phyloP scores from a whole-genome alignment of 345 rosid genomes.

The Arabis hirsuta region DNA sequence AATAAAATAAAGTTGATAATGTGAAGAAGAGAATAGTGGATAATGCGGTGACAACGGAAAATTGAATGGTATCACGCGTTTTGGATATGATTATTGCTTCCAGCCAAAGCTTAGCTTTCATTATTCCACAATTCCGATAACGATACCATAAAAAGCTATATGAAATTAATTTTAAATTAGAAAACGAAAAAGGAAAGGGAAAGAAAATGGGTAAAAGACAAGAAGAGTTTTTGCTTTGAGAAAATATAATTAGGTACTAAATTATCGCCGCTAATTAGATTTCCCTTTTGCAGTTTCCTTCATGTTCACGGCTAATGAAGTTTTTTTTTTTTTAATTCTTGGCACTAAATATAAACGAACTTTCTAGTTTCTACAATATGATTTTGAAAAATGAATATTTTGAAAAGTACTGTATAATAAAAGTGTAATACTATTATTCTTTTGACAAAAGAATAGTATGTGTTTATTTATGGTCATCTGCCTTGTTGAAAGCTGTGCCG shows the following conservation, averaged over 20 bases:
- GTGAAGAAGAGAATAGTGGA: conserved; percentile 18
- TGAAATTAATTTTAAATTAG: neutral
- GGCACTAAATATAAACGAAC: neutral
- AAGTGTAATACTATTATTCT: no score
- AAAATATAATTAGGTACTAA: conserved; percentile 21
- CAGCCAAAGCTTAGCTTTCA: conserved; percentile 48
- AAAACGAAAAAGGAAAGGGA: neutral
- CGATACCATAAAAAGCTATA: conserved; percentile 20
- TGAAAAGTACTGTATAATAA: no score
- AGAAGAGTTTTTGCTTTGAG: neutral
- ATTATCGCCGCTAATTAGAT: conserved; percentile 33
- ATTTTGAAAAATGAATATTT: neutral
- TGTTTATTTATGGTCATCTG: conserved; percentile 1
- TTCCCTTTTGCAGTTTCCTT: conserved; percentile 31
- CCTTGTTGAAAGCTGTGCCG: conserved; percentile 36
- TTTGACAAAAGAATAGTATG: conserved; percentile 1
- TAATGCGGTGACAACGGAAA: conserved; percentile 29
- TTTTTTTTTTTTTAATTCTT: neutral
- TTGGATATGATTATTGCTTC: conserved; percentile 52
- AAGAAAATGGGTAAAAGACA: conserved; percentile 26
- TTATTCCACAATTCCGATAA: conserved; percentile 32
- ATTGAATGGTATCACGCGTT: conserved; percentile 52
- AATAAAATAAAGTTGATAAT: conserved; percentile 2
- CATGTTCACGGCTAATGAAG: neutral
- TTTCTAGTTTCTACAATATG: conserved; percentile 1